Conservation (phyloP, 768 basidiomycete genomes). For the Wakefieldia striispora region DNA sequence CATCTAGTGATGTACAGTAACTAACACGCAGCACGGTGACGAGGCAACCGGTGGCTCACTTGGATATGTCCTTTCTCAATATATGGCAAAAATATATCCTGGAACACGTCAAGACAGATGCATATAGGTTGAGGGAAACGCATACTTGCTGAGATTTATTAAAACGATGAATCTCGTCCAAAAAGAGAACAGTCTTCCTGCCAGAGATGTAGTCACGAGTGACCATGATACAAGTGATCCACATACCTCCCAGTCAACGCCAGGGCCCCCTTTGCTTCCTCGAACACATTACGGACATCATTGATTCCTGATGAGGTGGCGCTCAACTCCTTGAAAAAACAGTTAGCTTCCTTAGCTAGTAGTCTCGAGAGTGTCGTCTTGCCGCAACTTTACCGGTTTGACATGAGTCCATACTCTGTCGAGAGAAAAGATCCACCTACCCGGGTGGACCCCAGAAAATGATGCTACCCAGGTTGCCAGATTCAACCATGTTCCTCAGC, state of each 20-base stretch:
- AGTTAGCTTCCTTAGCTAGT: conserved; percentile 56
- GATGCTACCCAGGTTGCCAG: conserved; percentile 54
- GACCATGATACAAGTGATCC: neutral
- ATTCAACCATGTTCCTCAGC: conserved; percentile 50
- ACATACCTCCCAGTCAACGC: conserved; percentile 61
- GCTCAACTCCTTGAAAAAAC: conserved; percentile 72
- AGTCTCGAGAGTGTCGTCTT: conserved; percentile 78
- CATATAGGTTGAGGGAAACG: neutral
- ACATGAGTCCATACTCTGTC: neutral
- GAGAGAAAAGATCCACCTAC: conserved; percentile 26
- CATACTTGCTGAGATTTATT: conserved; percentile 66
- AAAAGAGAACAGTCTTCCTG: conserved; percentile 72
- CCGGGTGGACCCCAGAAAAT: conserved; percentile 80
- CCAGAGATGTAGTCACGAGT: conserved; percentile 4
- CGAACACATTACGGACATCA: conserved; percentile 71
- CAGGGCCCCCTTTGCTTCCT: conserved; percentile 69
- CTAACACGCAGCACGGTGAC: neutral
- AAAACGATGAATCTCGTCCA: conserved; percentile 85
- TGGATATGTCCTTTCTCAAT: conserved; percentile 78
- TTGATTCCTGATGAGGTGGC: conserved; percentile 68
- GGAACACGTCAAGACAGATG: conserved; percentile 12
- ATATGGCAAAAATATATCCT: conserved; percentile 81
- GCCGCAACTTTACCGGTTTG: conserved; percentile 46
- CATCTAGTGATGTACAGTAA: conserved; percentile 37
- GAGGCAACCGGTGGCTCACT: conserved; percentile 28